Percentiles rank a stretch among this genome's conserved stretches.
Evolutionary conservation across 306 rosid species (phyloP).

Genomic region (Vigna angularis): DNA sequence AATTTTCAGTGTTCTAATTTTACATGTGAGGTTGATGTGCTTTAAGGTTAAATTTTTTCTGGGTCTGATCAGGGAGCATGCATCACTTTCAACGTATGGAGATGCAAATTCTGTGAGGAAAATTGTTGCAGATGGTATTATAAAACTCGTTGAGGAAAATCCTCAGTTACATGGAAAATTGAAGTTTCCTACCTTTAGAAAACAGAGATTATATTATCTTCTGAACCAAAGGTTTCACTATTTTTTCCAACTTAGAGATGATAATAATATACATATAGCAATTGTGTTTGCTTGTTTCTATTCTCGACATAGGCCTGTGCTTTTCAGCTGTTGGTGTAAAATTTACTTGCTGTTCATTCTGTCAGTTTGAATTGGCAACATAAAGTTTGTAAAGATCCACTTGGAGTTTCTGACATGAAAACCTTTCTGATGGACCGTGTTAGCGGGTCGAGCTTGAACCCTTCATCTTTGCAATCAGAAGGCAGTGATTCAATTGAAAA

Average conservation of each 20-base stretch:
- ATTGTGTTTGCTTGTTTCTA: neutral
- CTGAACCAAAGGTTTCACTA: conserved; percentile 45
- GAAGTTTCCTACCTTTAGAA: conserved; percentile 15
- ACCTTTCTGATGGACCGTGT: conserved; percentile 38
- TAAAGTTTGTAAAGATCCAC: conserved; percentile 1
- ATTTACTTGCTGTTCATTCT: conserved; percentile 34
- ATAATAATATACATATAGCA: neutral
- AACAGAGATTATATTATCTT: conserved; percentile 31
- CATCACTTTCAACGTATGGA: conserved; percentile 25
- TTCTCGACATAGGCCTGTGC: neutral
- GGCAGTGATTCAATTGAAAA: conserved; percentile 24
- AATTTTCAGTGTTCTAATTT: conserved; percentile 13
- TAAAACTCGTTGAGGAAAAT: conserved; percentile 39
- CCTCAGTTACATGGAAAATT: conserved; percentile 23
- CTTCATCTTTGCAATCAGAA: neutral
- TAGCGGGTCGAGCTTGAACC: neutral
- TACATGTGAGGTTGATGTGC: neutral
- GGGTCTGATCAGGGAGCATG: conserved; percentile 43
- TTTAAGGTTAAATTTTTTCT: neutral
- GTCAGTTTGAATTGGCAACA: conserved; percentile 49
- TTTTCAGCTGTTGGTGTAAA: neutral
- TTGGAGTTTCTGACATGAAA: neutral
- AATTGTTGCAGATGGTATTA: neutral
- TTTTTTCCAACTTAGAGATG: conserved; percentile 18
- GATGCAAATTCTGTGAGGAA: conserved; percentile 40